Percentiles rank a stretch among this genome's conserved stretches.
Conservation (phyloP, 441 rosid genomes). For the Pelargonium fulgidum region DNA sequence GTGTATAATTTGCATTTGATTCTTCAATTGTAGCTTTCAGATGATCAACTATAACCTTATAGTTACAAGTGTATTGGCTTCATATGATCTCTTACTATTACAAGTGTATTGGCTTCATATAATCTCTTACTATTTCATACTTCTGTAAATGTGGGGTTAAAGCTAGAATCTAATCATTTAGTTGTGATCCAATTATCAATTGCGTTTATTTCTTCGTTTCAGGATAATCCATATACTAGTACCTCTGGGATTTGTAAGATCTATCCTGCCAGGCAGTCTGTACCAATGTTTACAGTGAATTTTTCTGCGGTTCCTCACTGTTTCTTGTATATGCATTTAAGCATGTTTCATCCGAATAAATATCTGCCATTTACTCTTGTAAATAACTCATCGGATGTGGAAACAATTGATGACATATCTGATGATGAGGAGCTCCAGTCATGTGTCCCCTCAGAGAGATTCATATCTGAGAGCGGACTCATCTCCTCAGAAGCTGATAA, state of each 20-base stretch:
- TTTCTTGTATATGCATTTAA: constrained; percentile 51
- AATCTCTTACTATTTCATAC: neutral
- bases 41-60: neutral
- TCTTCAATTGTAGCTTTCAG: neutral
- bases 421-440: constrained; percentile 21
- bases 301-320: constrained; percentile 62
- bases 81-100: no score
- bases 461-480: neutral
- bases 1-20: neutral
- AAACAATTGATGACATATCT: constrained; percentile 23
- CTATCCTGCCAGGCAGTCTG: constrained; percentile 31
- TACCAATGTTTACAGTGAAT: constrained; percentile 59
- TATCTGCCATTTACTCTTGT: constrained; percentile 33
- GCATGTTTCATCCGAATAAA: constrained; percentile 27
- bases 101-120: no score
- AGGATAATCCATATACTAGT: constrained; percentile 42
- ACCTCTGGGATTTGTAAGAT: constrained; percentile 62
- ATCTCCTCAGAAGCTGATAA: constrained; percentile 22
- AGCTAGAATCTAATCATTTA: neutral
- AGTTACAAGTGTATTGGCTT: neutral
- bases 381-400: constrained; percentile 29
- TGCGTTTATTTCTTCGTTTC: constrained; percentile 18
- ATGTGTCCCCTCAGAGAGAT: neutral
- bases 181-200: neutral
- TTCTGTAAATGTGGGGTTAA: neutral